Percentiles rank a stretch among this genome's conserved stretches.
Evolutionary conservation across 2,329 filamentous ascomycete species (phyloP).

Genomic region (Fusarium stilboides): DNA sequence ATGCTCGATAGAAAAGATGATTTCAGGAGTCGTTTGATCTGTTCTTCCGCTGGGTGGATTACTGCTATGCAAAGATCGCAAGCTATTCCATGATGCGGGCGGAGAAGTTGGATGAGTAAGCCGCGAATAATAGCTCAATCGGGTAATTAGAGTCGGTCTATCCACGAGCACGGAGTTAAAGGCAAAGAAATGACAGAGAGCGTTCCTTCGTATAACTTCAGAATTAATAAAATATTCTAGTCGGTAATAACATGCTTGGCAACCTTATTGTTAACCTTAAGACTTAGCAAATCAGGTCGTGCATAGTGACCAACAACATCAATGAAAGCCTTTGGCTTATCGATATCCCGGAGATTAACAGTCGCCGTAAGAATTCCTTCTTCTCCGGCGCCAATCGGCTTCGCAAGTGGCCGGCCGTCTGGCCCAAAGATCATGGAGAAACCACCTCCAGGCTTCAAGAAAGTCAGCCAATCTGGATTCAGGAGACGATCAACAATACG

Average conservation of each 20-base stretch:
- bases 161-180: too few relatives aligned
- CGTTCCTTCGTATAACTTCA: too few relatives aligned
- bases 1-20: too few relatives aligned
- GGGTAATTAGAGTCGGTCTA: not conserved
- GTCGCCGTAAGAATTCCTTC: not conserved
- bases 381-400: not conserved
- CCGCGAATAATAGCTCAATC: slow-evolving; percentile 1
- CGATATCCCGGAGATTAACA: not conserved
- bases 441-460: not conserved
- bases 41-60: not conserved
- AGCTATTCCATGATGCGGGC: too few relatives aligned
- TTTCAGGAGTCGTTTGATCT: too few relatives aligned
- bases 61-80: too few relatives aligned
- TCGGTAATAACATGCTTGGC: slow-evolving; percentile 3
- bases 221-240: not conserved
- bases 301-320: slow-evolving; percentile 13
- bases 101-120: not conserved
- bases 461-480: not conserved
- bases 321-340: slow-evolving; percentile 8
- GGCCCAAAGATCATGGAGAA: slow-evolving; percentile 15
- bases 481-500: fast-evolving
- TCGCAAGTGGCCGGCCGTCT: slow-evolving; percentile 2
- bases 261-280: slow-evolving; percentile 10
- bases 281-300: slow-evolving; percentile 1
- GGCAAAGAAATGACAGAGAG: too few relatives aligned